phyloP scores from a whole-genome alignment of 2,329 filamentous ascomycete species.

The Aspergillus brasiliensis region DNA sequence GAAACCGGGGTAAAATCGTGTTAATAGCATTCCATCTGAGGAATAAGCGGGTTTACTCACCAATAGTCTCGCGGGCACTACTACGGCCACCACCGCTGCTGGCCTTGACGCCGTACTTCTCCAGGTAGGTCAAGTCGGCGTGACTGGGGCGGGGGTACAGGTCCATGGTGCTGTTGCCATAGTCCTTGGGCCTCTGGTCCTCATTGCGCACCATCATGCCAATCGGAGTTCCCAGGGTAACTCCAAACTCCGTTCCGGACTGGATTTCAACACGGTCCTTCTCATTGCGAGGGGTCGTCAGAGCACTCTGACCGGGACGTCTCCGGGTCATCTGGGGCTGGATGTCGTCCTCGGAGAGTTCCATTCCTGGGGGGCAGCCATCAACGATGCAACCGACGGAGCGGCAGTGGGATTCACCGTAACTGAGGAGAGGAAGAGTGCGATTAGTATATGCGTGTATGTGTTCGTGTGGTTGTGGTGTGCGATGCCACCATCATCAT shows the following conservation, averaged over 20 bases:
- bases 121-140: constrained; percentile 94
- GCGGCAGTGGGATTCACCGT: constrained; percentile 87
- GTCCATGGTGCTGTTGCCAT: constrained; percentile 87
- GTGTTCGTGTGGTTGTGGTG: background rate
- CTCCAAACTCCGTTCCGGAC: constrained; percentile 85
- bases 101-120: constrained; percentile 95
- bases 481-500: background rate
- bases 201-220: constrained; percentile 85
- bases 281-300: constrained; percentile 91
- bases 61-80: constrained; percentile 93
- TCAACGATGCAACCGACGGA: constrained; percentile 95
- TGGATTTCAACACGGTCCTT: constrained; percentile 91
- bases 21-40: background rate
- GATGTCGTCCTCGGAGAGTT: constrained; percentile 81
- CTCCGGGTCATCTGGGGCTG: constrained; percentile 93
- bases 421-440: constrained; percentile 42
- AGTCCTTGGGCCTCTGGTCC: constrained; percentile 90
- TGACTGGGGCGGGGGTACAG: constrained; percentile 87
- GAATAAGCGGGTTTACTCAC: constrained; percentile 41
- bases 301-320: constrained; percentile 82
- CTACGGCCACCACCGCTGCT: constrained; percentile 86
- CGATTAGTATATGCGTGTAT: background rate
- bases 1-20: background rate
- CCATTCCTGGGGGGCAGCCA: constrained; percentile 83
- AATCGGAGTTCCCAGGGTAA: constrained; percentile 90